phyloP scores from a whole-genome alignment of 73 alveolate genomes.

The Loxodes magnus region DNA sequence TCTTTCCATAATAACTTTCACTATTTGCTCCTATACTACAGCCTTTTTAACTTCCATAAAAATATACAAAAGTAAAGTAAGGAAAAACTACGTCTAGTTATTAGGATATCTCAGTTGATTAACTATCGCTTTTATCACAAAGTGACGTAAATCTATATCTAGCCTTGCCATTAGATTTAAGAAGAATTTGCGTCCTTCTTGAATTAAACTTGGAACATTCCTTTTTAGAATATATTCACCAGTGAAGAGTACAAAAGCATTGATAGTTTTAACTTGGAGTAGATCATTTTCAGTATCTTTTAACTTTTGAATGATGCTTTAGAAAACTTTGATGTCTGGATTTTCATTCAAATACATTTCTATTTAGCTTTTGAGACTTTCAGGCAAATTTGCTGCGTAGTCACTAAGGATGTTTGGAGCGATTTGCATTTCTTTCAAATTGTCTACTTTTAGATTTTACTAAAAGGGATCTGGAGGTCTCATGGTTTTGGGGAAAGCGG shows the following conservation, averaged over 20 bases:
- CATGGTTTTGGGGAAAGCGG: slow-evolving; percentile 77
- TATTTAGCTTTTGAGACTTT: slow-evolving; percentile 33
- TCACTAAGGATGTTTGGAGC: slow-evolving; percentile 26
- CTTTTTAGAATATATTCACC: slow-evolving; percentile 44
- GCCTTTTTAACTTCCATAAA: slow-evolving; percentile 46
- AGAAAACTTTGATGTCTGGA: too few relatives aligned
- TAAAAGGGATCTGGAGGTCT: slow-evolving; percentile 69
- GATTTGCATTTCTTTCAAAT: slow-evolving; percentile 37
- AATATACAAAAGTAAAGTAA: slow-evolving; percentile 45
- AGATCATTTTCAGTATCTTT: too few relatives aligned
- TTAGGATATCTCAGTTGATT: slow-evolving; percentile 89
- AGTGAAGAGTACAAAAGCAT: slow-evolving; percentile 60
- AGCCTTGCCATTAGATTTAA: slow-evolving; percentile 35
- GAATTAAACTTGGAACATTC: too few relatives aligned
- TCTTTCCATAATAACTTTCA: slow-evolving; percentile 79
- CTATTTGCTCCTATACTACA: slow-evolving; percentile 46
- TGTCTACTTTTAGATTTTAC: slow-evolving; percentile 55
- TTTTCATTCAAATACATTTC: slow-evolving; percentile 54
- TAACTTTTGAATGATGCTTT: too few relatives aligned
- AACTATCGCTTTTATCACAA: slow-evolving; percentile 61
- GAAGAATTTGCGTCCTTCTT: slow-evolving; percentile 50
- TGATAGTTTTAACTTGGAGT: slow-evolving; percentile 49
- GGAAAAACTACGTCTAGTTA: slow-evolving; percentile 74
- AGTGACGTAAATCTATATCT: slow-evolving; percentile 53
- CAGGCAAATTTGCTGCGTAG: slow-evolving; percentile 21